Base-by-base conservation (phyloP, 345 rosid species). In the Pelargonium nanum region DNA sequence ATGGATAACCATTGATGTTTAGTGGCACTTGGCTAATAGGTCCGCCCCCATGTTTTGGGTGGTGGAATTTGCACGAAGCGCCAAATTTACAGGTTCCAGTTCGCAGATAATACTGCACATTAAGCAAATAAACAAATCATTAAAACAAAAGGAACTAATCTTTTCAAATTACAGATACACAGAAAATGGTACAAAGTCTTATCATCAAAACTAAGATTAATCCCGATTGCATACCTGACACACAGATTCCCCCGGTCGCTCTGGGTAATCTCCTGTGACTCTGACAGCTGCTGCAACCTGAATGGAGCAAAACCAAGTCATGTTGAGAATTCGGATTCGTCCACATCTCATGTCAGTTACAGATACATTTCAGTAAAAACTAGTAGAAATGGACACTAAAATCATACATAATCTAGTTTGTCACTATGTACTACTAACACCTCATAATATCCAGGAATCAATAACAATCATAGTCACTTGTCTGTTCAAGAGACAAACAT, bases 41-140 rank as follows among this genome's bases (percentile, higher is more conserved):
- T 75, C 74, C 85, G 63, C 73, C 73, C 55, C 87, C 91, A 68
- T 78, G 92, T 74, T 77, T 84, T 19, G 97, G 97, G 70, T 93
- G 99, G 70, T 87, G 86, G 75, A 81, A 90, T 76, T 90, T 93
- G 74, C 99, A 93, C 56, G 97, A 85, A 64, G 85, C 82, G 65
- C 97, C 99, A 64, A 87, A 93, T 74, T 86, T 93, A 67, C 99
- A 93, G 8, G 84, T 79, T 58, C 96, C 99, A 0, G 89, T 89
- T 78, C 86, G 72, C 95, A 87, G 73, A 65, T 72, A 93, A 72
- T 84, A 86, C 99, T 93, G 90, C 66, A 75, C 28, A 51, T 24
- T 13, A 51, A 59, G 62, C 5, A 63, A 61, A 16, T 40, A 55
- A 9, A 28, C 61, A 34, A 57, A 2, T 48, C 66, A 19, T 62